Evolutionary conservation across 352 stramenopile genomes (phyloP), one percentile per base, ranked within the genome.

Genomic region (Bremia lactucae): DNA sequence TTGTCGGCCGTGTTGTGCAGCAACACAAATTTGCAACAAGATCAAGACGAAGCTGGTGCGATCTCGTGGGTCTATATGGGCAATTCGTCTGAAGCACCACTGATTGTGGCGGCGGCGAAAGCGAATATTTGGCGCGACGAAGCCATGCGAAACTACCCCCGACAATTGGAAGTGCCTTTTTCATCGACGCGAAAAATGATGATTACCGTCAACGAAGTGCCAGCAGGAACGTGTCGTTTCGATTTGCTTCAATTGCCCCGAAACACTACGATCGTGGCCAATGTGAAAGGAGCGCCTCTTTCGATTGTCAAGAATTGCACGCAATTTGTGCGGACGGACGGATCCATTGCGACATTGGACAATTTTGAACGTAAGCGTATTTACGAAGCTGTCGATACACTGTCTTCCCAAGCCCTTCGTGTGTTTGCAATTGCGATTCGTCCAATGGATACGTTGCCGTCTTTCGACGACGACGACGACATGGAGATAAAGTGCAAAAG

Each of bases 111-210:
- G 15, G 75, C 79, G 3, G 72, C 68, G 1, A 84, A 84, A 55
- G 66, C 71, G 24, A 68, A 62, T 1, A 62, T 84, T 22, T 75
- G 63, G 64, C 62, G 65, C 7, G 68, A 83, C 1, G 34, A 69
- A 23, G 63, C 47, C 14, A 63, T 62, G 33, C 57, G 54, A 37
- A 62, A 26, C 42, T 81, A 66, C 66, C 80, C 77, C 19, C 68
- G 94, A 46, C 42, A 84, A 1, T 60, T 73, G 11, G 88, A 97
- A 57, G 73, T 97, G 18, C 84, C 91, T 0, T 98, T 98, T 65
- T 95, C 72, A 10, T 97, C 86, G 11, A 82, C 93, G 4, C 66
- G 83, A 29, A 98, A 98, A 62, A 81, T 88, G 60, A 98, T 98
- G 94, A 79, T 82, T 34, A 82, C 67, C 3, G 64, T 84, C 23